Evolutionary conservation across 2,329 filamentous ascomycete genomes (phyloP), one percentile per base, ranked within the genome.

Genomic region (Escovopsis sp.): DNA sequence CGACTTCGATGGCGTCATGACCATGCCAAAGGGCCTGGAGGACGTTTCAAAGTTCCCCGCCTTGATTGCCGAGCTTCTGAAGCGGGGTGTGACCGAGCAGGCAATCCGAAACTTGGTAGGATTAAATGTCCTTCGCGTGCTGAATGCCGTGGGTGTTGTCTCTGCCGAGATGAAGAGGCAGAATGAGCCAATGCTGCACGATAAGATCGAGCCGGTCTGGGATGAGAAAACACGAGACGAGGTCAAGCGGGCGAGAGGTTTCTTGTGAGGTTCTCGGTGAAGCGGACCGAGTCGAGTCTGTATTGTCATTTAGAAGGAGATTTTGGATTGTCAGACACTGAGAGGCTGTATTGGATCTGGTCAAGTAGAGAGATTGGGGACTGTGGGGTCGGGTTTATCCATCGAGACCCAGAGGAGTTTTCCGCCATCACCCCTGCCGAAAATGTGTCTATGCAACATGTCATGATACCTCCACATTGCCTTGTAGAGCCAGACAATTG

Each of bases 1-100:
- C 43, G 86, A 94, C 59, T 94, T 84, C 56, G 85, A 94, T 57
- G 87, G 73, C 10, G 85, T 85, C 45, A 57, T 60, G 2, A 59
- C 51, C 3, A 79, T 76, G 4, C 84, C 85, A 0, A 57, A 64
- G 44, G 85, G 85, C 0, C 58, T 94, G 43, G 84, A 88, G 26
- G 85, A 91, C 58, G 85, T 91, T 4, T 79, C 77, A 38, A 84
- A 82, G 56, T 91, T 78, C 53, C 85, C 85, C 18, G 46, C 37
- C 12, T 43, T 63, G 11, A 46, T 63, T 12, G 43, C 36, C 10
- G 39, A 43, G 34, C 33, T 48, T 9, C 35, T 49, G 9, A 28
- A 19, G 30, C 38, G 45, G 6, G 47, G 47, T 5, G 18, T 47
- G 11, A 2, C 40, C 18, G 45, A 47, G 12, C 26, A 42, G 30